Evolutionary conservation across 139 green algal species (phyloP).

Genomic region (Asterochloris erici): DNA sequence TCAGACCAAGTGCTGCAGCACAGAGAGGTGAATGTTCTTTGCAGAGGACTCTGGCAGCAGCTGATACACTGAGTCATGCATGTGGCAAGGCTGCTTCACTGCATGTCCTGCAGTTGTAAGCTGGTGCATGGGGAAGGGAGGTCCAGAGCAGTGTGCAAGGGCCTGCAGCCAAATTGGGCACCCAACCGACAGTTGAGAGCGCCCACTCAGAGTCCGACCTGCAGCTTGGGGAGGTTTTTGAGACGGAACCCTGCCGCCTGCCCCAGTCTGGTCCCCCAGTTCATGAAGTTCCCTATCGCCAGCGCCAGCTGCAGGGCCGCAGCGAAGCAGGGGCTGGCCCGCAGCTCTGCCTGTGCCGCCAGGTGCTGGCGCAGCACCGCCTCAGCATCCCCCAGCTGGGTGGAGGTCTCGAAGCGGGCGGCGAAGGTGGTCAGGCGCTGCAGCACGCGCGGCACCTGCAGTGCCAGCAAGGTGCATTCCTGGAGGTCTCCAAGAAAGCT

Average conservation of each 20-base stretch:
- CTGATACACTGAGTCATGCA: too few species aligned
- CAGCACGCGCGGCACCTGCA: constrained; percentile 30
- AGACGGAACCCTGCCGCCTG: constrained; percentile 37
- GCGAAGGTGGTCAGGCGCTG: constrained; percentile 30
- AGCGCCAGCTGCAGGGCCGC: constrained; percentile 27
- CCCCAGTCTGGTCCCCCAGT: constrained; percentile 38
- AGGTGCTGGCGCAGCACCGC: constrained; percentile 26
- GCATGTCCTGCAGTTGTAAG: too few species aligned
- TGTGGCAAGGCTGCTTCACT: too few species aligned
- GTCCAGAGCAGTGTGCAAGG: too few species aligned
- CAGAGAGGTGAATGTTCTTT: background rate
- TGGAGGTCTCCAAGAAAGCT: background rate
- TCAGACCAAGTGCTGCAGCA: background rate
- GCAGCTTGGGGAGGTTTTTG: constrained; percentile 24
- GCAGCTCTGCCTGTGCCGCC: constrained; percentile 29
- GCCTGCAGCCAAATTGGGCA: background rate
- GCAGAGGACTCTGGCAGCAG: background rate
- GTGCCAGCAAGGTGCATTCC: background rate
- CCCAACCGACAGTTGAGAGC: background rate
- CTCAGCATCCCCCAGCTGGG: constrained; percentile 23
- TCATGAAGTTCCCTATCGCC: constrained; percentile 44
- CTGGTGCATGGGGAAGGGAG: too few species aligned
- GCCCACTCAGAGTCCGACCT: constrained; percentile 7
- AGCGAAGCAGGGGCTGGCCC: constrained; percentile 16
- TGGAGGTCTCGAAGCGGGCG: constrained; percentile 21